Percentiles rank a stretch among this genome's conserved stretches.
phyloP scores from a whole-genome alignment of 257 asterid genomes.

The Asclepias syriaca region DNA sequence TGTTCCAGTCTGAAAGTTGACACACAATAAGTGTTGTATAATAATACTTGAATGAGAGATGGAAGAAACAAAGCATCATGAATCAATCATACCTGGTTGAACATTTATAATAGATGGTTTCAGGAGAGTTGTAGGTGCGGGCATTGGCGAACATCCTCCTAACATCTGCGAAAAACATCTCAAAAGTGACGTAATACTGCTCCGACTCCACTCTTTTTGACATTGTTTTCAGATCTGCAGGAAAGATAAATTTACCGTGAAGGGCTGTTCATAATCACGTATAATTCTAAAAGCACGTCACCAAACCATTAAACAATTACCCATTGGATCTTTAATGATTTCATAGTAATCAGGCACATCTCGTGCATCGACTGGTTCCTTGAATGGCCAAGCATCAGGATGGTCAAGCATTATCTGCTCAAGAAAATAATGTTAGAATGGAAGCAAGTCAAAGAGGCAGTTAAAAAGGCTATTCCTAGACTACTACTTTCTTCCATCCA shows the following conservation, averaged over 20 bases:
- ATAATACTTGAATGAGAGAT: neutral
- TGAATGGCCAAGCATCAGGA: slow-evolving; percentile 99
- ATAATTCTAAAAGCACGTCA: neutral
- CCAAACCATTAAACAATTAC: slow-evolving; percentile 27
- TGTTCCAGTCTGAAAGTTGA: slow-evolving; percentile 62
- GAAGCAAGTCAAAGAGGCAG: neutral
- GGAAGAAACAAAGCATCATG: neutral
- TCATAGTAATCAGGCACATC: slow-evolving; percentile 98
- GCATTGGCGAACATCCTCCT: slow-evolving; percentile 86
- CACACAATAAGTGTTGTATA: neutral
- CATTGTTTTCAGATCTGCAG: slow-evolving; percentile 83
- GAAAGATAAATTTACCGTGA: neutral
- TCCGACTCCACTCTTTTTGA: slow-evolving; percentile 92
- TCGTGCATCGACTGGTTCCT: slow-evolving; percentile 94
- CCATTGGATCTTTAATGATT: slow-evolving; percentile 92
- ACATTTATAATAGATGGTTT: slow-evolving; percentile 84
- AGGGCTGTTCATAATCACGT: neutral
- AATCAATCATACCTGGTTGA: slow-evolving; percentile 61
- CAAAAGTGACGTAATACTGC: slow-evolving; percentile 77
- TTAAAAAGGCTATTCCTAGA: neutral
- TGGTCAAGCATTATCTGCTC: slow-evolving; percentile 85
- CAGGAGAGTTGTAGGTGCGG: slow-evolving; percentile 94
- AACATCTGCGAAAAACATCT: slow-evolving; percentile 86
- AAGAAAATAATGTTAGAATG: slow-evolving; percentile 15
- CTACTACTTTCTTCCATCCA: neutral